These are phyloP conservation scores for Blastobotrys illinoisensis DNA, from an alignment of 1,139 yeast species.

Conservation along the genomic window DNA sequence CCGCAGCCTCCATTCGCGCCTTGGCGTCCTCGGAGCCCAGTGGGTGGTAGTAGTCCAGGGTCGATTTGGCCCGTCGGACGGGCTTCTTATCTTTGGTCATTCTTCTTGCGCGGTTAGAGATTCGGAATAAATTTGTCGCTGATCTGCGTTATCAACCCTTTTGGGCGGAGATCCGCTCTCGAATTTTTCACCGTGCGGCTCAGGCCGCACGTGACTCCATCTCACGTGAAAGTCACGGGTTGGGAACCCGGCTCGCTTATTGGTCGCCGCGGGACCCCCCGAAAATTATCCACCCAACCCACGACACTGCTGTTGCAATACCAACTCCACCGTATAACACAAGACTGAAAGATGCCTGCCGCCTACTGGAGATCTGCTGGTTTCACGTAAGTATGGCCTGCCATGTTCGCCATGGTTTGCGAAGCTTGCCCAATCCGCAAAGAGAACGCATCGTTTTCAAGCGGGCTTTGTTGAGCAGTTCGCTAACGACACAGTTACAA, in stretches of 20 bases:
- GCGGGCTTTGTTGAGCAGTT: too few species aligned
- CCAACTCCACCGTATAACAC: neutral
- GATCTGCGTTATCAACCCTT: neutral
- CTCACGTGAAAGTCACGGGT: neutral
- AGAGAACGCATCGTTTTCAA: too few species aligned
- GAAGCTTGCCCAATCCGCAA: too few species aligned
- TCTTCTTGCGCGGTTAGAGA: neutral
- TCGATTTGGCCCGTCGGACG: neutral
- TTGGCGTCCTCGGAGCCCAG: slow-evolving; percentile 71
- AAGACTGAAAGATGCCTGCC: slow-evolving; percentile 19
- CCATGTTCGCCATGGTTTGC: too few species aligned
- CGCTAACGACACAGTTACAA: slow-evolving; percentile 48
- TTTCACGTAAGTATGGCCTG: slow-evolving; percentile 30
- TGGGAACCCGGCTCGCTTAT: neutral
- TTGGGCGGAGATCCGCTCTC: neutral
- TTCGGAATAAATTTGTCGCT: neutral
- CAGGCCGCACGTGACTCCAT: neutral
- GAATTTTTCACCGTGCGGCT: neutral
- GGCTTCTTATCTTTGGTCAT: neutral
- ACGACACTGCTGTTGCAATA: neutral
- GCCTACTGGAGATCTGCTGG: slow-evolving; percentile 30
- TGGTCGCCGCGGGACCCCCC: neutral
- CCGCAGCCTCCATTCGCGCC: slow-evolving; percentile 72
- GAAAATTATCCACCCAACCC: neutral
- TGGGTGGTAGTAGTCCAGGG: slow-evolving; percentile 63